A percentile compares a stretch with the other conserved stretches of the same genome.
These are phyloP conservation scores for Monosporascus cannonballus DNA, from an alignment of 2,329 filamentous ascomycete species.

Conservation along the genomic window DNA sequence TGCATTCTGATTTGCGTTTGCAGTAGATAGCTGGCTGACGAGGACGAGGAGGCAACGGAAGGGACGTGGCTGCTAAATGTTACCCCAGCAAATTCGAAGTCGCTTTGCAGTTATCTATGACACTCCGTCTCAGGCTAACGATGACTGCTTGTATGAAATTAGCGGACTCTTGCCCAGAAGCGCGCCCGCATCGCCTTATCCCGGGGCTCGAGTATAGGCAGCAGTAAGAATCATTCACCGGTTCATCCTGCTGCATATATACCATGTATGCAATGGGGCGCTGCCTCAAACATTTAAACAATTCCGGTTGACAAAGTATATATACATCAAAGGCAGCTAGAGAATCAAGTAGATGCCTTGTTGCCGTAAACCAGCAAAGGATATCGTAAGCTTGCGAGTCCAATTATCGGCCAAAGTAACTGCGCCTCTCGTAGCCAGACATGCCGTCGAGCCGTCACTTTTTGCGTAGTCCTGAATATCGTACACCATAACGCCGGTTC, in stretches of 20 bases:
- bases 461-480: background rate
- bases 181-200: background rate
- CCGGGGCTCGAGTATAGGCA: background rate
- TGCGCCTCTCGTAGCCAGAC: background rate
- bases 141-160: background rate
- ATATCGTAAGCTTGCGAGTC: background rate
- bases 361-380: background rate
- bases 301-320: background rate
- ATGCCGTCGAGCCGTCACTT: background rate
- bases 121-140: background rate
- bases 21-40: too few species aligned
- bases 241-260: background rate
- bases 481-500: background rate
- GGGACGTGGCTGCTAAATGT: too few species aligned
- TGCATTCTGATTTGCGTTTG: too few species aligned
- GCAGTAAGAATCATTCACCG: too few species aligned
- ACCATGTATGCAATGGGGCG: background rate
- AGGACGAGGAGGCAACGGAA: too few species aligned
- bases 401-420: background rate
- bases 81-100: background rate
- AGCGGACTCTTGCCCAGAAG: background rate
- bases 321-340: background rate
- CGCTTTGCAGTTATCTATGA: background rate
- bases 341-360: background rate
- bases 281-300: background rate